Conservation (phyloP, 768 basidiomycete species). For the Galerina sulciceps region DNA sequence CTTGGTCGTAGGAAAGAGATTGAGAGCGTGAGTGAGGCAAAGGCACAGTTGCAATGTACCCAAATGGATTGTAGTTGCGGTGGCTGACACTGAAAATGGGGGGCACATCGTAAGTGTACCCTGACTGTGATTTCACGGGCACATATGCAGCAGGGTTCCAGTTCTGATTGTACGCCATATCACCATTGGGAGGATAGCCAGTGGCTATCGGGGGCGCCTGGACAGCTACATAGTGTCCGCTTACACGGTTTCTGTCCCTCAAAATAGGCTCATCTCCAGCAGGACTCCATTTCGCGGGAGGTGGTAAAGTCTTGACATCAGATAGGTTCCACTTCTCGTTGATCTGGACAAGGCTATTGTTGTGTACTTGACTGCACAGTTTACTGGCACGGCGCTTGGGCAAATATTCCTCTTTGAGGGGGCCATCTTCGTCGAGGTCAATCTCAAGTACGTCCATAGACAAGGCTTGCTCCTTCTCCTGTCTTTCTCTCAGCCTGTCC, state of each 20-base stretch:
- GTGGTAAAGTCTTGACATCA: conserved; percentile 52
- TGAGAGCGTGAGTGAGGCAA: conserved; percentile 59
- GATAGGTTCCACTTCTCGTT: conserved; percentile 21
- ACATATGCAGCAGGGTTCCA: conserved; percentile 43
- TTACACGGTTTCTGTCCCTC: conserved; percentile 53
- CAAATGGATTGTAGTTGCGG: conserved; percentile 40
- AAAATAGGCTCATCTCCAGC: conserved; percentile 77
- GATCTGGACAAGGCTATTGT: conserved; percentile 6
- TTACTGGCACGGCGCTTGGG: conserved; percentile 66
- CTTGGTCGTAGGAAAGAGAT: conserved; percentile 57
- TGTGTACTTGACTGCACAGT: conserved; percentile 15
- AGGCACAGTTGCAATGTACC: conserved; percentile 37
- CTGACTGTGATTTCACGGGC: conserved; percentile 40
- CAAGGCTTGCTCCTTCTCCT: conserved; percentile 46
- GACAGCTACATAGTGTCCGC: conserved; percentile 67
- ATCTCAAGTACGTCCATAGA: conserved; percentile 65
- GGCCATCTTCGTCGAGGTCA: conserved; percentile 83
- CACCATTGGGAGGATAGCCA: conserved; percentile 31
- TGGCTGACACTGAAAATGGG: conserved; percentile 35
- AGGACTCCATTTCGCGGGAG: conserved; percentile 84
- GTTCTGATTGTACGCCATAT: conserved; percentile 39
- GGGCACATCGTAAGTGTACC: conserved; percentile 42
- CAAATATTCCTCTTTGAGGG: conserved; percentile 79
- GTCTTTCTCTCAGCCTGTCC: conserved; percentile 58
- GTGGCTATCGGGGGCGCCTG: conserved; percentile 51